These are phyloP conservation scores for Fusarium bulbicola DNA, from an alignment of 2,329 filamentous ascomycete genomes.

Conservation along the genomic window DNA sequence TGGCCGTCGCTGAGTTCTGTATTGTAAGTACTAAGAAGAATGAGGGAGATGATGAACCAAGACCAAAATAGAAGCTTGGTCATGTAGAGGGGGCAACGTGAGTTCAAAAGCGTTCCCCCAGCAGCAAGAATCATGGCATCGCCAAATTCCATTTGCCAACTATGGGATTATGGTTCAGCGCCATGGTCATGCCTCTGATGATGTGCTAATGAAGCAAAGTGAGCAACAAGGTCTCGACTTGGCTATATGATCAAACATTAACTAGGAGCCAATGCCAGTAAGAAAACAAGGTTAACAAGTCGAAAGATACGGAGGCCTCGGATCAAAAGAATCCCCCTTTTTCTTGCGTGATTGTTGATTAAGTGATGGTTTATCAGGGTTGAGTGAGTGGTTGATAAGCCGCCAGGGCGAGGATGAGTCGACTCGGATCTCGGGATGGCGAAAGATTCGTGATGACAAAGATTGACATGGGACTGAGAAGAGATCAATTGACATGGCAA, in stretches of 20 bases:
- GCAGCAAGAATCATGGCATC: conserved; percentile 5
- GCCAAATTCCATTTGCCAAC: conserved; percentile 13
- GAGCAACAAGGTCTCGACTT: conserved; percentile 24
- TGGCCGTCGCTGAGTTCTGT: neutral
- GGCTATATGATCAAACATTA: conserved; percentile 11
- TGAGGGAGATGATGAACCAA: neutral
- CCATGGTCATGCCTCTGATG: conserved; percentile 25
- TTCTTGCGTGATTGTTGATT: conserved; percentile 5
- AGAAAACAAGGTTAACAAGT: neutral
- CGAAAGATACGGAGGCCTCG: conserved; percentile 1
- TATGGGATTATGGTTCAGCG: conserved; percentile 24
- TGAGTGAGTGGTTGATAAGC: conserved; percentile 15
- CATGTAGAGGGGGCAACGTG: neutral
- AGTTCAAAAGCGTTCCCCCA: conserved; percentile 1
- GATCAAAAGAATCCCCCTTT: neutral
- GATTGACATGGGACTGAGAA: neutral
- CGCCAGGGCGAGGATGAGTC: conserved; percentile 7
- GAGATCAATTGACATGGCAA: neutral
- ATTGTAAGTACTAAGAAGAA: neutral
- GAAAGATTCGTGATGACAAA: conserved; percentile 21
- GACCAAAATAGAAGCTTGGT: conserved; percentile 5
- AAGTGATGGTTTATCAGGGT: neutral
- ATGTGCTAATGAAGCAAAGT: conserved; percentile 34
- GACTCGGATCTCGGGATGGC: conserved; percentile 34
- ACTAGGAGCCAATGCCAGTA: neutral